A percentile compares a stretch with the other conserved stretches of the same genome.
Conservation (phyloP, 495 filamentous ascomycete species). For the Acidiella bohemica region DNA sequence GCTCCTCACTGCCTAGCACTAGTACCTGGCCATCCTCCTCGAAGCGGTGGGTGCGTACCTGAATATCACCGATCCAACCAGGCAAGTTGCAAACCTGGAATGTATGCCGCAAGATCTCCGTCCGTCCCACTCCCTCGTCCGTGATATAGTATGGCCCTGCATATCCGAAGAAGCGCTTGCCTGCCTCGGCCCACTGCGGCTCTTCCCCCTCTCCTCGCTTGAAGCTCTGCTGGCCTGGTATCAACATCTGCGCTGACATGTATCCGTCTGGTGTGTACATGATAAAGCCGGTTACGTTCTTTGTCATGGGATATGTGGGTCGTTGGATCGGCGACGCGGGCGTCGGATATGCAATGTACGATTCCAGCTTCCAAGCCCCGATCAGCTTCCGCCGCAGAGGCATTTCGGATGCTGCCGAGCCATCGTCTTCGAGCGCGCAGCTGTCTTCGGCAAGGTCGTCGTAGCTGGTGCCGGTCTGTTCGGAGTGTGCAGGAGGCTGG, state of each 20-base stretch:
- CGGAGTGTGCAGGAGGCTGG: constrained; percentile 2
- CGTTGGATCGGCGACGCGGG: constrained; percentile 8
- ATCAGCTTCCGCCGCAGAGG: constrained; percentile 18
- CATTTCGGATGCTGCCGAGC: constrained; percentile 8
- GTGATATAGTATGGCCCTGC: constrained; percentile 22
- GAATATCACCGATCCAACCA: constrained; percentile 20
- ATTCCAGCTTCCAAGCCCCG: constrained; percentile 21
- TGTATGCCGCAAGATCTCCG: constrained; percentile 18
- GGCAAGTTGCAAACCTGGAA: constrained; percentile 21
- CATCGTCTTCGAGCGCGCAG: constrained; percentile 10
- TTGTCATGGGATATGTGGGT: constrained; percentile 22
- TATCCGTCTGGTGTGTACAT: constrained; percentile 26
- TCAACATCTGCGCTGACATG: constrained; percentile 25
- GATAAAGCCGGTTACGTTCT: constrained; percentile 22
- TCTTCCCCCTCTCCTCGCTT: constrained; percentile 18
- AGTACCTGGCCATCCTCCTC: constrained; percentile 23
- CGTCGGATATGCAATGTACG: constrained; percentile 18
- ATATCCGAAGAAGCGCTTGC: constrained; percentile 22
- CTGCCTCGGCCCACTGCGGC: constrained; percentile 23
- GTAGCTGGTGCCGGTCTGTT: constrained; percentile 18
- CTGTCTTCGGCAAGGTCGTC: constrained; percentile 15
- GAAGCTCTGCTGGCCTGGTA: constrained; percentile 21
- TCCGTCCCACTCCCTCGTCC: constrained; percentile 14
- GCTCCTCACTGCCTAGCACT: constrained; percentile 18
- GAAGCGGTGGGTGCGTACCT: constrained; percentile 17